phyloP scores from a whole-genome alignment of 169 alveolate species.

The Cryptosporidium tyzzeri region DNA sequence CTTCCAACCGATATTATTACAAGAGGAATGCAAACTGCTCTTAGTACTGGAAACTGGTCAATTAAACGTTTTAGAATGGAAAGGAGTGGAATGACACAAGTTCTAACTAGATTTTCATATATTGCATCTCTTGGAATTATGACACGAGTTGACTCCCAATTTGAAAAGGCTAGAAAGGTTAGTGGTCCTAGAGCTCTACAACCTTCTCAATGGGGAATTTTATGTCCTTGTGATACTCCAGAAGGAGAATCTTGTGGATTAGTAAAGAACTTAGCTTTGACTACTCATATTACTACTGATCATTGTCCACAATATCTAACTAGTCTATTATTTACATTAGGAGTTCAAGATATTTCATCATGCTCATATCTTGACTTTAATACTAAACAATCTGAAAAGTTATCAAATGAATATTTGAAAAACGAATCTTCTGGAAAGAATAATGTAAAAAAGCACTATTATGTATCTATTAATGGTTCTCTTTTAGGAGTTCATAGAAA shows the following conservation, averaged over 20 bases:
- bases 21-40: conserved; percentile 95
- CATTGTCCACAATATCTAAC: conserved; percentile 85
- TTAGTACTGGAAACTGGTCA: conserved; percentile 99
- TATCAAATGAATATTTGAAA: not conserved
- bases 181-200: conserved; percentile 99
- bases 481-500: conserved; percentile 93
- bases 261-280: conserved; percentile 96
- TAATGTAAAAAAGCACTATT: conserved; percentile 82
- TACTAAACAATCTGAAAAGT: conserved; percentile 18
- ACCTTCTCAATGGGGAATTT: conserved; percentile 99
- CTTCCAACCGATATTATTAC: conserved; percentile 94
- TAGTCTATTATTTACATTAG: conserved; percentile 82
- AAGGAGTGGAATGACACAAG: conserved; percentile 97
- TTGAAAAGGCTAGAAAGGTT: conserved; percentile 95
- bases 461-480: conserved; percentile 95
- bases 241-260: conserved; percentile 99
- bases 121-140: conserved; percentile 96
- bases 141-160: conserved; percentile 93
- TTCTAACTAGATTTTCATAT: conserved; percentile 96
- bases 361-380: conserved; percentile 79
- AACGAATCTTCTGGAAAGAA: conserved; percentile 25
- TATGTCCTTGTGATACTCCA: conserved; percentile 99
- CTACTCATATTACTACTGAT: conserved; percentile 99
- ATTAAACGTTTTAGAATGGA: conserved; percentile 98
- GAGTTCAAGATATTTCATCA: conserved; percentile 85